Evolutionary conservation across 768 basidiomycete genomes (phyloP).

Genomic region (Suillus spraguei): DNA sequence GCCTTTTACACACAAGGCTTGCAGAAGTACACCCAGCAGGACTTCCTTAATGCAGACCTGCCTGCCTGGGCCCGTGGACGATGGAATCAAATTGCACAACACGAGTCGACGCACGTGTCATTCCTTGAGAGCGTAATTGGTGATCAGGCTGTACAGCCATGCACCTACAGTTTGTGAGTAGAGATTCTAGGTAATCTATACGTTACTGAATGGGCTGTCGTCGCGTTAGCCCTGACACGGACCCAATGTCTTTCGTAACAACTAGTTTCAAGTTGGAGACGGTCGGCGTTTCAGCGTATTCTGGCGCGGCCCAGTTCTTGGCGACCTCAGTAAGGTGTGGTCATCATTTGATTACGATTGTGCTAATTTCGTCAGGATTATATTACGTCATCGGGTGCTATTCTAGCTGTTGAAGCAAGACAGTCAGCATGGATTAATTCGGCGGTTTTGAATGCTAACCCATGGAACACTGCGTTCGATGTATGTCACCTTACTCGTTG

Average conservation of each 20-base stretch:
- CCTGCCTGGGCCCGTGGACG: slow-evolving; percentile 39
- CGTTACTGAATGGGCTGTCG: not conserved
- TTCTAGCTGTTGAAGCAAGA: slow-evolving; percentile 57
- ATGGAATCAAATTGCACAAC: slow-evolving; percentile 38
- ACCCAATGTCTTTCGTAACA: slow-evolving; percentile 45
- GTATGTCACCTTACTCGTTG: slow-evolving; percentile 13
- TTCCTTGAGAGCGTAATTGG: slow-evolving; percentile 34
- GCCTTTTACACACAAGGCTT: slow-evolving; percentile 36
- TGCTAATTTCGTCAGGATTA: slow-evolving; percentile 35
- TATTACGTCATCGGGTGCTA: slow-evolving; percentile 57
- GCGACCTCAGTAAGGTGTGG: slow-evolving; percentile 21
- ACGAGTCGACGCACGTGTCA: slow-evolving; percentile 46
- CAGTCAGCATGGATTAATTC: slow-evolving; percentile 53
- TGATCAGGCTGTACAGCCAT: slow-evolving; percentile 15
- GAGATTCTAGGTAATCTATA: not conserved
- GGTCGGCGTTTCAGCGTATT: slow-evolving; percentile 58
- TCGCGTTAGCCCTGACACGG: slow-evolving; percentile 40
- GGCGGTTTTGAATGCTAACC: slow-evolving; percentile 39
- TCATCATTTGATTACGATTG: not conserved
- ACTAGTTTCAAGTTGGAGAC: slow-evolving; percentile 52
- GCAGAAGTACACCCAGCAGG: slow-evolving; percentile 37
- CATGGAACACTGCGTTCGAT: slow-evolving; percentile 54
- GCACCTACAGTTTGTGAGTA: slow-evolving; percentile 17
- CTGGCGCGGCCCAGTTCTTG: slow-evolving; percentile 52
- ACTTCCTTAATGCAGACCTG: slow-evolving; percentile 40